These are phyloP conservation scores for Linnemannia schmuckeri DNA, from an alignment of 192 early-diverging fungal genomes.

Conservation along the genomic window DNA sequence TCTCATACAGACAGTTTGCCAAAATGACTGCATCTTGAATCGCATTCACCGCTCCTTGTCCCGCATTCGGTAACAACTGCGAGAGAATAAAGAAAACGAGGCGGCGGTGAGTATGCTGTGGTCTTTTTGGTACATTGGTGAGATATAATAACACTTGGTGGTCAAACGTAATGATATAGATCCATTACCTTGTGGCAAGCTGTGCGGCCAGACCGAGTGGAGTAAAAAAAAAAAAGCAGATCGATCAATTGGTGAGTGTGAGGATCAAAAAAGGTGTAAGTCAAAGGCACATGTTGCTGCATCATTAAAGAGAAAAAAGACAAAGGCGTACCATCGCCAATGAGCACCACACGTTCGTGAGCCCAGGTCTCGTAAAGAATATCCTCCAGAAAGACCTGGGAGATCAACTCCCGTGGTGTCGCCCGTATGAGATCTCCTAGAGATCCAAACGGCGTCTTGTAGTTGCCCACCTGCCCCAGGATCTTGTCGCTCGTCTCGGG, in stretches of 20 bases:
- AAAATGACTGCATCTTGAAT: slow-evolving; percentile 9
- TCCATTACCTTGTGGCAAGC: no score
- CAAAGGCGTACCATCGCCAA: slow-evolving; percentile 7
- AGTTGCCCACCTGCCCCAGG: not conserved
- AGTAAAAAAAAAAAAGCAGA: not conserved
- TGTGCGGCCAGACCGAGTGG: no score
- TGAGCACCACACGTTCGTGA: not conserved
- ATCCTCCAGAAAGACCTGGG: slow-evolving; percentile 15
- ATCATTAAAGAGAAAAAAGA: not conserved
- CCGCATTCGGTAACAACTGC: not conserved
- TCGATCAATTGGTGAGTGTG: not conserved
- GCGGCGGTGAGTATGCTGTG: not conserved
- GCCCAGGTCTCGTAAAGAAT: slow-evolving; percentile 15
- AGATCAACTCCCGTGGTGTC: slow-evolving; percentile 1
- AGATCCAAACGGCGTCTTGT: not conserved
- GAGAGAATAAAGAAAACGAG: not conserved
- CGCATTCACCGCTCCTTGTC: slow-evolving; percentile 8
- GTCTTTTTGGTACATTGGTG: not conserved
- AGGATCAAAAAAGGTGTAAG: not conserved
- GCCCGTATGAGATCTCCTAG: slow-evolving; percentile 3
- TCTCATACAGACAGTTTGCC: slow-evolving; percentile 8
- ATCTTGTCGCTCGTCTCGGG: slow-evolving; percentile 15
- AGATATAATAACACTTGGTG: not conserved
- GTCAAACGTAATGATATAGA: no score
- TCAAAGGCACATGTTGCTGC: not conserved